These are phyloP conservation scores for Petunia hybrid DNA, from an alignment of 305 asterid genomes.

Conservation along the genomic window DNA sequence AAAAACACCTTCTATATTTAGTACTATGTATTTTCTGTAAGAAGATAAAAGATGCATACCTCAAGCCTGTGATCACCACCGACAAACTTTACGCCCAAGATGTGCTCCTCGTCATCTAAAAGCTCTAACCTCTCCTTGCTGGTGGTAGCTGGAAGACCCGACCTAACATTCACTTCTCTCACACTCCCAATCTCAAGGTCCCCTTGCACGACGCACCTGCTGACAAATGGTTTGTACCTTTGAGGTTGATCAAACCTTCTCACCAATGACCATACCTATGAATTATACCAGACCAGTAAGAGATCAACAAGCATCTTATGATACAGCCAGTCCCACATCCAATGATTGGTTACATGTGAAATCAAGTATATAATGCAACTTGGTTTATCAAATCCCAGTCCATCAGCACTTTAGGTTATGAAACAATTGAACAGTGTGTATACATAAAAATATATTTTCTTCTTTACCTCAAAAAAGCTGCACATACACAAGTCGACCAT, in stretches of 20 bases:
- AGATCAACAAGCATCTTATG: not conserved
- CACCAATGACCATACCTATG: conserved; percentile 91
- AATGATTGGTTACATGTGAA: not conserved
- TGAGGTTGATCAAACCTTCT: conserved; percentile 94
- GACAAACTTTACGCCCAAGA: conserved; percentile 81
- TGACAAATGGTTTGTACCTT: conserved; percentile 91
- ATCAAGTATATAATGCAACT: not conserved
- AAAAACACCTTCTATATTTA: no score
- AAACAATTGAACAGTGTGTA: not conserved
- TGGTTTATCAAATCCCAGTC: conserved; percentile 4
- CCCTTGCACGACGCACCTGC: conserved; percentile 78
- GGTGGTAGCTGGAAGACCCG: conserved; percentile 92
- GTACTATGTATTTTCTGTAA: not conserved
- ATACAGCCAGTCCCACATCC: not conserved
- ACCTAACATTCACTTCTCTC: conserved; percentile 85
- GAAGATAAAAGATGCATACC: conserved; percentile 47
- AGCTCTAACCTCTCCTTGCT: conserved; percentile 92
- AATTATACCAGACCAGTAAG: not conserved
- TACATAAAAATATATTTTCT: not conserved
- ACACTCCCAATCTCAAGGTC: conserved; percentile 86
- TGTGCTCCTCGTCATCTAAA: conserved; percentile 79
- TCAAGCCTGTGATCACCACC: conserved; percentile 93
- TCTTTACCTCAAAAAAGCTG: not conserved
- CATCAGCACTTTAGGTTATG: not conserved
- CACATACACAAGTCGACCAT: no score